phyloP scores from a whole-genome alignment of 2,329 filamentous ascomycete genomes.

The Aspergillus fructus region DNA sequence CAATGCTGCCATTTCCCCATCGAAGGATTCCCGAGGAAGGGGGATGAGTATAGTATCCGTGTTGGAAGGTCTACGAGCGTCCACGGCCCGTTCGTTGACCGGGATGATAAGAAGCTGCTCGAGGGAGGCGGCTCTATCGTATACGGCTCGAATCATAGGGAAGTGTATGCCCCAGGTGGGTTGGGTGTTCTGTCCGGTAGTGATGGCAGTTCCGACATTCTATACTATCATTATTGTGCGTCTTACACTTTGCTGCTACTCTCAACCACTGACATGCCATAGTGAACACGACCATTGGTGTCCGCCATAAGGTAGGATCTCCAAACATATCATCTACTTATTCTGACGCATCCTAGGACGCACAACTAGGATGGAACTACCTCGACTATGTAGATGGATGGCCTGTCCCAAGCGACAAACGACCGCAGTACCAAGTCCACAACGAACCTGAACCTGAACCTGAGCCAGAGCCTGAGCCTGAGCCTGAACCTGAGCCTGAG shows the following conservation, averaged over 20 bases:
- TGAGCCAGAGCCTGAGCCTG: too few species aligned
- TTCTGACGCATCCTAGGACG: conserved; percentile 25
- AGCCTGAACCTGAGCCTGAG: too few species aligned
- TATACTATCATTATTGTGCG: conserved; percentile 43
- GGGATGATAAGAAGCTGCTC: conserved; percentile 23
- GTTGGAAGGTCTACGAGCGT: conserved; percentile 35
- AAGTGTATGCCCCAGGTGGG: conserved; percentile 41
- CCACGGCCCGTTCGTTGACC: conserved; percentile 37
- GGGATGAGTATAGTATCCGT: conserved; percentile 37
- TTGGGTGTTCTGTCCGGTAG: conserved; percentile 32
- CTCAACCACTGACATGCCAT: background rate
- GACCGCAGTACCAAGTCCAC: background rate
- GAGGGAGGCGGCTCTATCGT: conserved; percentile 36
- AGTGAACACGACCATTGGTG: conserved; percentile 35
- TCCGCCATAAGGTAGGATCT: conserved; percentile 23
- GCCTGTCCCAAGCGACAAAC: conserved; percentile 27
- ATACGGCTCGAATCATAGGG: conserved; percentile 39
- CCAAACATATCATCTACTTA: background rate
- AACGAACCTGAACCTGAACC: too few species aligned
- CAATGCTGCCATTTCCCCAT: conserved; percentile 35
- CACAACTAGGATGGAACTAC: conserved; percentile 38
- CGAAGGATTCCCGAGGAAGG: conserved; percentile 25
- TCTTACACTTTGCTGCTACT: background rate
- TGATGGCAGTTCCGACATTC: conserved; percentile 28
- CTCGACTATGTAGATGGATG: conserved; percentile 40